Base-by-base conservation (phyloP, 2,329 filamentous ascomycete genomes). In the Penicillium sp. region DNA sequence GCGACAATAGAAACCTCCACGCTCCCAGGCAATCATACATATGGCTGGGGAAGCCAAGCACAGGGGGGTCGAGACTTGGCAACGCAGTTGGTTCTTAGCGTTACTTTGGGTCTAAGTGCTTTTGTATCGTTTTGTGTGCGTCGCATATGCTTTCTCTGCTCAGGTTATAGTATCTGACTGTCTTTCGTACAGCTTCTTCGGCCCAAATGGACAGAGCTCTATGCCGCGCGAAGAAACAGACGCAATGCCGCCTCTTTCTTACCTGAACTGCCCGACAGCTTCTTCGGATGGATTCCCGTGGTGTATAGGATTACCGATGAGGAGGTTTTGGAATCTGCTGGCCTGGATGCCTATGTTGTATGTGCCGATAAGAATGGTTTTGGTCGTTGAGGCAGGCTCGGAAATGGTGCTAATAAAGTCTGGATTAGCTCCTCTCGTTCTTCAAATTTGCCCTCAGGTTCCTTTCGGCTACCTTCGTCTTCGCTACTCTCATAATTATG, bases 401-500 rank as follows among this genome's bases (percentile, higher is more conserved):
- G 20, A 43, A 43, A 40, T 40, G 3, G 8, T 43, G 40, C 8
- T 49, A 20, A 43, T 50, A 35, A 9, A 21, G 48, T n/a, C 20
- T 18, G 18, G 18, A 18, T 43, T 66, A 84, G 83, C 97, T 99
- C 69, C 80, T 99, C 14, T 84, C 88, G 16, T 99, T 99, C 74
- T 97, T 97, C 80, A 95, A 92, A 71, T 94, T 97, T 85, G 88
- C 93, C 12, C 89, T 91, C 62, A 90, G 88, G 60, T 88, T 97
- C 64, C 86, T 97, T 51, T 77, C 83, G 16, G 77, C 89, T 52
- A 88, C 95, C 65, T 83, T 94, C 56, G 84, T 96, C 71, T 91
- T 97, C 66, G 88, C 92, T 26, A 79, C 89, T 35, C 79, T 83
- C 16, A 83, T 99, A 3, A 87, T 99, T 62, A 87, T 88, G 61